Percentiles rank a stretch among this genome's conserved stretches.
phyloP scores from a whole-genome alignment of 345 rosid species.

The Microcos paniculata region DNA sequence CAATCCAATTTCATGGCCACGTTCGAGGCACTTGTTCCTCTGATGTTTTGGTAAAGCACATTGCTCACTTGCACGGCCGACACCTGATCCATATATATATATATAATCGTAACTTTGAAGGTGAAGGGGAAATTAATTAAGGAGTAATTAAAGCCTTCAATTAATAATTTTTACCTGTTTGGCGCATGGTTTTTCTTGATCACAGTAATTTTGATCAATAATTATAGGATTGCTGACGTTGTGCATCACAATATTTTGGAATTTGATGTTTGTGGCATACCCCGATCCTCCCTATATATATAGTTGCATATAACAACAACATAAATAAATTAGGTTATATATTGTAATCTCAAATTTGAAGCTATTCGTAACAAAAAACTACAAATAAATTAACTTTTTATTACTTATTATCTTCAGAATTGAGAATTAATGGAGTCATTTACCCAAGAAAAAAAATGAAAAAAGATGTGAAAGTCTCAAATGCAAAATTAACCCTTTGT shows the following conservation, averaged over 20 bases:
- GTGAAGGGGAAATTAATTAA: too few relatives aligned
- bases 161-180: conserved; percentile 60
- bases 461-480: too few relatives aligned
- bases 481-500: background rate
- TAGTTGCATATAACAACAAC: background rate
- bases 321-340: background rate
- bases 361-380: too few relatives aligned
- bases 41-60: conserved; percentile 63
- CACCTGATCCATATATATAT: conserved; percentile 31
- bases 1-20: conserved; percentile 65
- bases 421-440: too few relatives aligned
- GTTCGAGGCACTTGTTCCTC: conserved; percentile 72
- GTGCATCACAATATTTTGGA: conserved; percentile 56
- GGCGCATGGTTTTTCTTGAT: conserved; percentile 45
- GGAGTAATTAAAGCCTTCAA: too few relatives aligned
- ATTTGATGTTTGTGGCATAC: conserved; percentile 59
- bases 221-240: conserved; percentile 84
- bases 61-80: conserved; percentile 79
- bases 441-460: too few relatives aligned
- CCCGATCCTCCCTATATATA: conserved; percentile 76
- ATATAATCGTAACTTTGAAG: too few relatives aligned
- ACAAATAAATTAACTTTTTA: too few relatives aligned
- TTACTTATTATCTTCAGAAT: too few relatives aligned
- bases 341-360: background rate
- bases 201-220: conserved; percentile 83